Evolutionary conservation across 768 basidiomycete species (phyloP).

Genomic region (Termitomyces sp.): DNA sequence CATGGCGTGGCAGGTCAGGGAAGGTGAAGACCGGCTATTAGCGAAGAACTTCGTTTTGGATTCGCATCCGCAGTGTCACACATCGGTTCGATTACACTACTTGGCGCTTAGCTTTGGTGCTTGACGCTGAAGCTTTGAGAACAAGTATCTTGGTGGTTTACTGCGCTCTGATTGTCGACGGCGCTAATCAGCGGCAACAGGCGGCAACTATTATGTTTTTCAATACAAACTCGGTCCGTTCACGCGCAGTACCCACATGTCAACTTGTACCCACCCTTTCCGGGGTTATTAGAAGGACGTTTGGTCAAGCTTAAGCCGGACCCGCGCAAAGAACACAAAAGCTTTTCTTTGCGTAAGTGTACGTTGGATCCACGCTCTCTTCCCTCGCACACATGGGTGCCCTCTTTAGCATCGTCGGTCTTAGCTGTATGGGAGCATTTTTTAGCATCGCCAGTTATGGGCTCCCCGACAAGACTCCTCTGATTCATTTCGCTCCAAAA

Average conservation of each 20-base stretch:
- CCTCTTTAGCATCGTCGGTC: constrained; percentile 24
- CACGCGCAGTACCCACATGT: not conserved
- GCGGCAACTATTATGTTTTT: not conserved
- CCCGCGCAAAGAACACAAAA: constrained; percentile 10
- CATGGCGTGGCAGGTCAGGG: not conserved
- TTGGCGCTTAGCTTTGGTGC: no score
- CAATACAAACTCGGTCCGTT: not conserved
- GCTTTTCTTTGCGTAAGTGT: not conserved
- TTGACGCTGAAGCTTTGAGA: no score
- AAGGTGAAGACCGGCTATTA: not conserved
- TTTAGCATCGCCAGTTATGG: constrained; percentile 18
- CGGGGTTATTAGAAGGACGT: not conserved
- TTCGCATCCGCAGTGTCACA: not conserved
- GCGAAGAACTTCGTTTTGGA: not conserved
- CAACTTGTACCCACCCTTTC: not conserved
- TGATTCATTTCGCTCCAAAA: constrained; percentile 34
- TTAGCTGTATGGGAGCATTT: constrained; percentile 30
- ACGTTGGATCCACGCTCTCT: not conserved
- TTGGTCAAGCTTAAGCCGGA: not conserved
- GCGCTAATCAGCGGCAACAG: not conserved
- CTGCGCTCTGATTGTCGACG: not conserved
- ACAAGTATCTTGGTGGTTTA: not conserved
- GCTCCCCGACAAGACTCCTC: constrained; percentile 18
- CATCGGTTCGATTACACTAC: not conserved
- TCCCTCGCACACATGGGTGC: constrained; percentile 18